Conservation (phyloP, 2,329 filamentous ascomycete species). For the Penicillium sp. region DNA sequence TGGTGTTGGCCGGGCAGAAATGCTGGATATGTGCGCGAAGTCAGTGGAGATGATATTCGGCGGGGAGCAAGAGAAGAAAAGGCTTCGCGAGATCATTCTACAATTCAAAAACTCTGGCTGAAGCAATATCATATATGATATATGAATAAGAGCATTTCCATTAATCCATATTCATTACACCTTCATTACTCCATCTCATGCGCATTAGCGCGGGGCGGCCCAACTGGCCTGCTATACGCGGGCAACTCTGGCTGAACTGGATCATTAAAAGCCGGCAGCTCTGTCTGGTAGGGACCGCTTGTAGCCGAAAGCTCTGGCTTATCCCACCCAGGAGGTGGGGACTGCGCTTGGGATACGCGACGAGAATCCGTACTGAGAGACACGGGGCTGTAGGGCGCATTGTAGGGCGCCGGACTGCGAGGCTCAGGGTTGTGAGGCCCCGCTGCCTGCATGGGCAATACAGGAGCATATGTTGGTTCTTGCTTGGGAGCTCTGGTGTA, state of each 20-base stretch:
- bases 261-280: too few species aligned
- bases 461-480: not conserved
- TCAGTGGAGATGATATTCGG: conserved; percentile 69
- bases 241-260: too few species aligned
- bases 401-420: too few species aligned
- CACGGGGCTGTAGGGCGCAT: too few species aligned
- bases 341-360: not conserved
- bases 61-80: conserved; percentile 58
- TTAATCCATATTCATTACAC: not conserved
- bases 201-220: not conserved
- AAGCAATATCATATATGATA: not conserved
- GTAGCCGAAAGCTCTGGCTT: not conserved
- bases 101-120: not conserved
- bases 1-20: conserved; percentile 49
- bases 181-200: not conserved
- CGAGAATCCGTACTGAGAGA: not conserved
- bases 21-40: conserved; percentile 60
- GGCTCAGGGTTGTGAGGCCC: not conserved
- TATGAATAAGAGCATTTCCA: not conserved
- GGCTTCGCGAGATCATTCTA: conserved; percentile 18
- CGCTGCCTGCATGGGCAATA: not conserved
- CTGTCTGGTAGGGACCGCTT: too few species aligned
- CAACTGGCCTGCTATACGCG: not conserved
- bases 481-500: not conserved
- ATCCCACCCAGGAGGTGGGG: not conserved